Evolutionary conservation across 2,329 filamentous ascomycete genomes (phyloP), one percentile per base, ranked within the genome.

Genomic region (Alternaria brassicae): DNA sequence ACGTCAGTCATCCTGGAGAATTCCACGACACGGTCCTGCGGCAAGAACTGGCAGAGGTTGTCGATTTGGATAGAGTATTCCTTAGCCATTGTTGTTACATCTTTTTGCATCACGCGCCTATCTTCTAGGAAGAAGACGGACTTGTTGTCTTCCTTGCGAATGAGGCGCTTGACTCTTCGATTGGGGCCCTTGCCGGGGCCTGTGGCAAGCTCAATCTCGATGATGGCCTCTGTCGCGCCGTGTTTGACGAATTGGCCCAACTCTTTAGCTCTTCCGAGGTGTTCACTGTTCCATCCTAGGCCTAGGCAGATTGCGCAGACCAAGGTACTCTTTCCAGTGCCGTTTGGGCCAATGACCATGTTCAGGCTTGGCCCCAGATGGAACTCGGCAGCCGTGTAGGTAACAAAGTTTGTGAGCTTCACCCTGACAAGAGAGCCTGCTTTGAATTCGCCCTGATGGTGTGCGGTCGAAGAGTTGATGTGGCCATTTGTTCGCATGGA

Each of bases 271-370:
- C 95, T 89, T 15, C 94, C 95, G 15, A 99, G 85, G 70, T 93
- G 87, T 78, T 89, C 58, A 58, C 72, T 80, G 84, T 83, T 73
- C 83, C 90, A 97, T 47, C 95, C 95, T 25, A 99, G 81, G 2
- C 95, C 95, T 13, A 99, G 81, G 73, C 95, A 98, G 67, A 99
- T 96, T 42, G 95, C 95, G 79, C 95, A 99, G 41, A 99, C 94
- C 25, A 99, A 84, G 0, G 95, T 97, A 79, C 94, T 98, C 80
- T 99, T 99, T 55, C 95, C 95, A 0, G 95, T 98, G 32, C 95
- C 95, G 72, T 99, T 99, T n/a, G 95, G 95, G 0, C 95, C 95
- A 68, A 99, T 97, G 53, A 99, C 89, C 94, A 99, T 98, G 76
- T 99, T 99, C 72, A 99, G 79, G 74, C 91, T 94, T 1, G 95